These are phyloP conservation scores for Fusarium lyarnte DNA, from an alignment of 2,329 filamentous ascomycete species.

Conservation along the genomic window DNA sequence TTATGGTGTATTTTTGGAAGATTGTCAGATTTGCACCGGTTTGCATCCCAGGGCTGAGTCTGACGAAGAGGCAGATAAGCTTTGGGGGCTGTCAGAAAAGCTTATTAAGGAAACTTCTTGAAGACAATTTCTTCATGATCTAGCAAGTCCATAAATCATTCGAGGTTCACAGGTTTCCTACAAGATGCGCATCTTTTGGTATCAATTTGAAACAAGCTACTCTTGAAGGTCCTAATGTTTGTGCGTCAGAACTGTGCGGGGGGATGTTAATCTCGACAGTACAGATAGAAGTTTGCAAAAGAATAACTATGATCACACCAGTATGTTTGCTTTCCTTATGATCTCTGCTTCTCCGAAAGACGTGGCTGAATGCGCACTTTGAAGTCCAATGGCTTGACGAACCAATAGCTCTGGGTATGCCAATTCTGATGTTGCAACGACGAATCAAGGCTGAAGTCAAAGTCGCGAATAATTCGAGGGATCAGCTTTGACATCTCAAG, in stretches of 20 bases:
- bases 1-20: not conserved
- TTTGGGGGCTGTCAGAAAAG: not conserved
- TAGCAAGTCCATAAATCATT: accelerated
- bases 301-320: too few relatives aligned
- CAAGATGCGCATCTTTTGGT: accelerated
- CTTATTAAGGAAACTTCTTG: not conserved
- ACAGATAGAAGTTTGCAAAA: accelerated
- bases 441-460: conserved; percentile 28
- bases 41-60: not conserved
- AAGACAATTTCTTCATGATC: not conserved
- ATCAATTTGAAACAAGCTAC: accelerated
- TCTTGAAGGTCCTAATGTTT: too few relatives aligned
- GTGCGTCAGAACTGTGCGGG: too few relatives aligned
- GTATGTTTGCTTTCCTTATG: not conserved
- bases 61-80: not conserved
- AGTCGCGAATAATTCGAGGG: conserved; percentile 32
- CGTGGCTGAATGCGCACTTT: not conserved
- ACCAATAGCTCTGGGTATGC: conserved; percentile 30
- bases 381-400: conserved; percentile 30
- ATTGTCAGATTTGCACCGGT: not conserved
- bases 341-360: not conserved
- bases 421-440: not conserved
- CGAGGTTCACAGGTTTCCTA: accelerated
- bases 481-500: conserved; percentile 41
- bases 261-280: accelerated